Conservation (phyloP, 2,329 filamentous ascomycete species). For the Xylariaceae sp. region DNA sequence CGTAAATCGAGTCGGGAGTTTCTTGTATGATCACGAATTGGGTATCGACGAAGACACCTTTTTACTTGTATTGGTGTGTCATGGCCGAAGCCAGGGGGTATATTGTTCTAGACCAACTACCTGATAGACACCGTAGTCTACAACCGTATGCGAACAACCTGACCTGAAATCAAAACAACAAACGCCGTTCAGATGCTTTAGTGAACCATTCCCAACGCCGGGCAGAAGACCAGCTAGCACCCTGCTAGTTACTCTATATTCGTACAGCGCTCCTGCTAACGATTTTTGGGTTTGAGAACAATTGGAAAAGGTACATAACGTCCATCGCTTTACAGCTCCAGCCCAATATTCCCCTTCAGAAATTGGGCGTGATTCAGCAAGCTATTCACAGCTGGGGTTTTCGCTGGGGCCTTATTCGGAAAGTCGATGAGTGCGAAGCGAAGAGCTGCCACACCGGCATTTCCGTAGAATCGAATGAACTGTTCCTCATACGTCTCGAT, state of each 20-base stretch:
- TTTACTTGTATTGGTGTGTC: not conserved
- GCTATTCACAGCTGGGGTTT: conserved; percentile 49
- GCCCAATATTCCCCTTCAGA: conserved; percentile 48
- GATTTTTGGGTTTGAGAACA: too few relatives aligned
- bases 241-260: conserved; percentile 15
- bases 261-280: too few relatives aligned
- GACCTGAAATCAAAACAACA: too few relatives aligned
- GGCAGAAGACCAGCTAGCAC: too few relatives aligned
- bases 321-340: conserved; percentile 37
- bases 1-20: not conserved
- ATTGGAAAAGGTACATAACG: too few relatives aligned
- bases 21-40: not conserved
- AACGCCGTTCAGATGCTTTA: too few relatives aligned
- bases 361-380: conserved; percentile 54
- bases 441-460: conserved; percentile 68
- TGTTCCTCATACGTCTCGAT: conserved; percentile 70
- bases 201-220: too few relatives aligned
- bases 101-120: not conserved
- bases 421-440: conserved; percentile 71
- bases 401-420: conserved; percentile 52
- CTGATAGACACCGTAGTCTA: too few relatives aligned
- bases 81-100: not conserved
- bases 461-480: conserved; percentile 80
- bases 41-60: not conserved
- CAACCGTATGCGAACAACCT: too few relatives aligned